Evolutionary conservation across 129 eudicot species (phyloP).

Genomic region (Tagetes erecta): DNA sequence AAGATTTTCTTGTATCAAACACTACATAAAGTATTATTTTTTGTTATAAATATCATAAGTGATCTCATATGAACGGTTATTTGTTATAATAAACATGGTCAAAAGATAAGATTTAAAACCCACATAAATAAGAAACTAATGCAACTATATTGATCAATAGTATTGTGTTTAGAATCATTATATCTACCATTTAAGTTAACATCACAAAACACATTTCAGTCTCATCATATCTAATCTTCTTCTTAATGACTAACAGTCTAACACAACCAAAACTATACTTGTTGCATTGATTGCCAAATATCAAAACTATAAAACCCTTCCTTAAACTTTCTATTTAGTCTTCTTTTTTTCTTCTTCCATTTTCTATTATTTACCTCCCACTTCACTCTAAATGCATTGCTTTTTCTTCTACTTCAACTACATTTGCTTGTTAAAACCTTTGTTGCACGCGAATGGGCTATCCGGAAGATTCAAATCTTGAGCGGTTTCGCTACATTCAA

Average conservation of each 20-base stretch:
- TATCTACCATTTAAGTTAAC: constrained; percentile 41
- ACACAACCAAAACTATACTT: constrained; percentile 36
- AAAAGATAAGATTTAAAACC: not conserved
- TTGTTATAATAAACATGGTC: not conserved
- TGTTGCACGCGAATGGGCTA: constrained; percentile 57
- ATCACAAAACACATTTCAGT: constrained; percentile 29
- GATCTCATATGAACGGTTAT: too few species aligned
- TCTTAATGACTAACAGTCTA: constrained; percentile 18
- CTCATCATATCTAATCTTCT: not conserved
- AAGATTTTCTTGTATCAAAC: not conserved
- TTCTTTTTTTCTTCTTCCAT: constrained; percentile 31
- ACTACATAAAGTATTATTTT: not conserved
- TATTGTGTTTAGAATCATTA: constrained; percentile 18
- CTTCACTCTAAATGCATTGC: constrained; percentile 21
- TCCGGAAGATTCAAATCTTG: constrained; percentile 66
- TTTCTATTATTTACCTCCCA: constrained; percentile 35
- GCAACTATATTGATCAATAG: not conserved
- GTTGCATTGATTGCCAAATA: constrained; percentile 18
- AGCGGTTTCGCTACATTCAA: constrained; percentile 31
- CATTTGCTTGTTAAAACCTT: constrained; percentile 44
- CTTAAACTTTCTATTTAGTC: constrained; percentile 25
- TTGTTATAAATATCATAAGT: not conserved
- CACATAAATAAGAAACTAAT: not conserved
- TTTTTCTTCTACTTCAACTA: constrained; percentile 30
- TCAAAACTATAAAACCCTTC: constrained; percentile 20